Evolutionary conservation across 352 stramenopile genomes (phyloP), one percentile per base, ranked within the genome.

Genomic region (Phytophthora sp.): DNA sequence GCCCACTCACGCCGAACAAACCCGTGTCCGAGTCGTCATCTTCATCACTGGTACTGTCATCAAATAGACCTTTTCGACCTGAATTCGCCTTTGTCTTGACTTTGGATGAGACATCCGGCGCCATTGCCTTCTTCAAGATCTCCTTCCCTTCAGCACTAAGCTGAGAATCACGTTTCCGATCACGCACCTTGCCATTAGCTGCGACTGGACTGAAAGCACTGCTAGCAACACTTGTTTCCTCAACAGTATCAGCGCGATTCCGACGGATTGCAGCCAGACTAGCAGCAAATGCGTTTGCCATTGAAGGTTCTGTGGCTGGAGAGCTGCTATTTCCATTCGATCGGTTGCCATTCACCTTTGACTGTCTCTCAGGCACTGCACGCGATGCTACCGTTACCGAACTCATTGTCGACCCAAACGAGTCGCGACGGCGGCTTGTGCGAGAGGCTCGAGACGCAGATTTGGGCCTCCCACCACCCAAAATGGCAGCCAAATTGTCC

Each of bases 141-240:
- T 79, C 73, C 29, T 94, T 94, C 9, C 80, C 84, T 58, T 93
- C 86, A 23, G 84, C 81, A 63, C 86, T 94, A 9, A 93, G 68
- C 53, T 93, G 86, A 1, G 75, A 88, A 49, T 93, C 71, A 20
- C 84, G 80, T 46, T 84, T 90, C 16, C 86, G 80, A 68, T 83
- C 79, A 33, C 79, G 77, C 30, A 58, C 55, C 21, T 73, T 79
- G 18, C 42, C 62, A 26, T 71, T 58, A 4, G 33, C 58, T 46
- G 53, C 59, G 39, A 62, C 47, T 0, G 74, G 59, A 52, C 66
- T 79, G 26, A 47, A 24, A 21, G 31, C 42, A 47, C 46, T 71
- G 21, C 41, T 66, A 7, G 26, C 51, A 46, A 54, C 55, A 18
- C 50, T 76, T 26, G 38, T 73, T 24, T 88, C 75, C 9, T 91